These are phyloP conservation scores for Diaporthe velutina DNA, from an alignment of 2,329 filamentous ascomycete genomes.

Conservation along the genomic window DNA sequence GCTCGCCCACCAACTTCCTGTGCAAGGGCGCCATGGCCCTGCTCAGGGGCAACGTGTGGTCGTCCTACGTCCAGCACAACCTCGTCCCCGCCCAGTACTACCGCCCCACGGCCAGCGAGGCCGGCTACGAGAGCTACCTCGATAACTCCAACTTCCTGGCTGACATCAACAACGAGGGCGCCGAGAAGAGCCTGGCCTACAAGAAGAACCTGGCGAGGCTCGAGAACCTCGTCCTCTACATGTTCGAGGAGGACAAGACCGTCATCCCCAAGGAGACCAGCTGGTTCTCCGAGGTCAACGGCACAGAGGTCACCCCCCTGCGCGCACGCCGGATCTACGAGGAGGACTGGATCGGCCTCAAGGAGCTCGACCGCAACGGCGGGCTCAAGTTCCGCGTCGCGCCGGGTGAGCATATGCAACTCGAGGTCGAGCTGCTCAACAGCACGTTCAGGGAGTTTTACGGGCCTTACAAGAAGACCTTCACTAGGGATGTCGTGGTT, in stretches of 20 bases:
- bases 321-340: constrained; percentile 80
- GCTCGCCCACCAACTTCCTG: constrained; percentile 78
- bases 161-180: constrained; percentile 95
- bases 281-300: constrained; percentile 92
- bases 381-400: constrained; percentile 81
- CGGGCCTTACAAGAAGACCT: constrained; percentile 62
- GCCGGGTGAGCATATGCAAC: constrained; percentile 86
- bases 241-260: constrained; percentile 88
- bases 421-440: constrained; percentile 75
- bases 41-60: constrained; percentile 85
- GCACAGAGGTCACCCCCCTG: constrained; percentile 75
- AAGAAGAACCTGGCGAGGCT: constrained; percentile 76
- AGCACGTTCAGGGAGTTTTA: constrained; percentile 77
- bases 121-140: constrained; percentile 79
- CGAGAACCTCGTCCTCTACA: constrained; percentile 86
- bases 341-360: constrained; percentile 95
- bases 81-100: constrained; percentile 97
- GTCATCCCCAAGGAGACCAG: constrained; percentile 91
- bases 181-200: constrained; percentile 80
- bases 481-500: constrained; percentile 43
- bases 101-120: constrained; percentile 68
- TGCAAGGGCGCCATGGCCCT: constrained; percentile 86
- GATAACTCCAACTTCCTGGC: constrained; percentile 88
- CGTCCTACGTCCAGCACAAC: constrained; percentile 78
- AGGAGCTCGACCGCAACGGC: constrained; percentile 81